A percentile compares a stretch with the other conserved stretches of the same genome.
phyloP scores from a whole-genome alignment of 2,329 filamentous ascomycete species.

The Tolypocladium inflatum region DNA sequence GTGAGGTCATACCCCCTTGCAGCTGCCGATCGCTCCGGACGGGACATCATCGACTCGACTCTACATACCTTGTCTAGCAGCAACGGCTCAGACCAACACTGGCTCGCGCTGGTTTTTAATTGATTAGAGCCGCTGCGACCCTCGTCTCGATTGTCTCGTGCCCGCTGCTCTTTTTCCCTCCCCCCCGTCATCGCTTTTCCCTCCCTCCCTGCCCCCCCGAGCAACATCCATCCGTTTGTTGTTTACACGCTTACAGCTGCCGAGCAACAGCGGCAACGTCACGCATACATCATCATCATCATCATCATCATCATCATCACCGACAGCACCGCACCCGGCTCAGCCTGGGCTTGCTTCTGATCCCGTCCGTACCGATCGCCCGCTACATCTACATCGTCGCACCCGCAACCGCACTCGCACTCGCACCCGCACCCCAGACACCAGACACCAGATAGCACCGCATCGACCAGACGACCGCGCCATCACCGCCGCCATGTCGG shows the following conservation, averaged over 20 bases:
- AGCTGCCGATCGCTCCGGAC: background rate
- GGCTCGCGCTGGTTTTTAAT: background rate
- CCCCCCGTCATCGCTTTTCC: background rate
- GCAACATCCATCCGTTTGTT: background rate
- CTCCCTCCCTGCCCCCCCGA: background rate
- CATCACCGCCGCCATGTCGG: constrained; percentile 12
- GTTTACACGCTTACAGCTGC: background rate
- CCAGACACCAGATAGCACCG: background rate
- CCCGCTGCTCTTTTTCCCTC: background rate
- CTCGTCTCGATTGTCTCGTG: too few species aligned
- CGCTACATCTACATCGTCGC: too few species aligned
- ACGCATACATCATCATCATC: background rate
- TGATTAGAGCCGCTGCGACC: background rate
- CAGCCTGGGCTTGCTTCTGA: background rate
- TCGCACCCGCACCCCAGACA: background rate
- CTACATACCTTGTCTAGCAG: background rate
- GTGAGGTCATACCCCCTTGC: background rate
- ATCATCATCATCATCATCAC: too few species aligned
- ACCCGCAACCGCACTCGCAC: too few species aligned
- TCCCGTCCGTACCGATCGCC: background rate
- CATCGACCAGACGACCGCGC: background rate
- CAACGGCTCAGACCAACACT: background rate
- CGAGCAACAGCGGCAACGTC: background rate
- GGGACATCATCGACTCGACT: background rate
- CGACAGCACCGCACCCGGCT: too few species aligned